Evolutionary conservation across 1,139 yeast genomes (phyloP), one percentile per base, ranked within the genome.

Genomic region (Meyerozyma carpophila): DNA sequence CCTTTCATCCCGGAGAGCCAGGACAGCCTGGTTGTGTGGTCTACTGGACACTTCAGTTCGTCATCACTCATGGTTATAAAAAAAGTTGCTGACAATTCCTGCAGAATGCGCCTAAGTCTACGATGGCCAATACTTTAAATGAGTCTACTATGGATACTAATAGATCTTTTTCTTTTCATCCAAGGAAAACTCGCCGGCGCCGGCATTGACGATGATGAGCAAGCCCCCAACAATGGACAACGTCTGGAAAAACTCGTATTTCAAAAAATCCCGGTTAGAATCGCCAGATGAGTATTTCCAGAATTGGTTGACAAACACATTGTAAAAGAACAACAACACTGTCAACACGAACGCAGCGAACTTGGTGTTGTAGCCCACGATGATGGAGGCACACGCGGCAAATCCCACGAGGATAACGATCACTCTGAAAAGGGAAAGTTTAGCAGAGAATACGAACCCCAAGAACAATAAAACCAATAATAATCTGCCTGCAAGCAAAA

Each of bases 101-200:
- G 25, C 25, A 21, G 26, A 21, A 34, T 10, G 14, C 26, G 8
- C 5, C 9, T 5, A 32, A 9, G 25, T 8, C 26, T 18, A 34
- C 37, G 4, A 14, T 10, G 8, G 10, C 4, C 8, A 18, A 34
- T 34, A 34, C 8, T 9, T 10, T 34, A 18, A 18, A 20, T 20
- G 25, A 34, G n/a, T 21, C 36, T 32, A 32, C 36, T 32, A 16
- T 9, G 36, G 8, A 16, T 5, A 11, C 65, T 65, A 91, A 62
- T 87, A 91, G 50, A 88, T 85, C 73, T 93, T 93, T 74, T 93
- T 91, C 85, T 93, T 93, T 66, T 90, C 97, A 62, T 93, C 98
- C 49, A 93, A 72, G 32, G 96, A 87, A 53, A 91, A 75, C 57
- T 88, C 94, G 42, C 98, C 98, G 37, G 98, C 98, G 52, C 98